A percentile compares a stretch with the other conserved stretches of the same genome.
Evolutionary conservation across 2,329 filamentous ascomycete species (phyloP).

Genomic region (Xylaria sp.): DNA sequence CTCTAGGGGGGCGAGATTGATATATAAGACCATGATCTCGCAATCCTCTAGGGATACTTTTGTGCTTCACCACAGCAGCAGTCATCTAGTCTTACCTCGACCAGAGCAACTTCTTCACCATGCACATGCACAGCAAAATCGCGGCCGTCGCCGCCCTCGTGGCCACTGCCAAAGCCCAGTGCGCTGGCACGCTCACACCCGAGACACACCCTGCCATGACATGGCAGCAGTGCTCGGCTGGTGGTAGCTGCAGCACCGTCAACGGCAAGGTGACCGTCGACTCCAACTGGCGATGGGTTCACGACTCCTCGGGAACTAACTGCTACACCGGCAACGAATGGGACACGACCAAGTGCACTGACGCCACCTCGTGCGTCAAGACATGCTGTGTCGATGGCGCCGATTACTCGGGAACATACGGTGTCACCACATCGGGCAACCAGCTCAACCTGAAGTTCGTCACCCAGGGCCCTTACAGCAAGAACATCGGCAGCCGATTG

Average conservation of each 20-base stretch:
- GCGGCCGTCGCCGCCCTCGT: slow-evolving; percentile 52
- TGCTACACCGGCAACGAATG: slow-evolving; percentile 59
- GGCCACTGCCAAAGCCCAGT: slow-evolving; percentile 55
- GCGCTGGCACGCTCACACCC: slow-evolving; percentile 54
- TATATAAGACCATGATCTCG: slow-evolving; percentile 39
- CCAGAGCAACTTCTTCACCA: slow-evolving; percentile 36
- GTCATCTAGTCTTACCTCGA: slow-evolving; percentile 28
- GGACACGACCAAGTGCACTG: slow-evolving; percentile 52
- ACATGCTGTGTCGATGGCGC: slow-evolving; percentile 59
- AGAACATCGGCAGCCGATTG: slow-evolving; percentile 59
- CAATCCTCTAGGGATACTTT: slow-evolving; percentile 35
- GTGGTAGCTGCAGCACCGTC: slow-evolving; percentile 56
- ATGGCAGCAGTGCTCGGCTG: slow-evolving; percentile 57
- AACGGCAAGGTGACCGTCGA: slow-evolving; percentile 60
- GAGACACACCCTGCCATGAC: slow-evolving; percentile 60
- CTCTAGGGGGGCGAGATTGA: slow-evolving; percentile 7
- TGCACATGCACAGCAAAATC: slow-evolving; percentile 48
- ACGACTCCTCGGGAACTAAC: slow-evolving; percentile 56
- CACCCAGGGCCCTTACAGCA: slow-evolving; percentile 56
- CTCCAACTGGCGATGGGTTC: slow-evolving; percentile 64
- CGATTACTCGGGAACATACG: slow-evolving; percentile 58
- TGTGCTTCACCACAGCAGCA: slow-evolving; percentile 35
- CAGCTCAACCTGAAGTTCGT: slow-evolving; percentile 63
- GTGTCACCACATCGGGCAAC: slow-evolving; percentile 58
- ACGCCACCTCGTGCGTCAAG: slow-evolving; percentile 53